Evolutionary conservation across 148 eudicot genomes (phyloP).

Genomic region (Oxyria digyna): DNA sequence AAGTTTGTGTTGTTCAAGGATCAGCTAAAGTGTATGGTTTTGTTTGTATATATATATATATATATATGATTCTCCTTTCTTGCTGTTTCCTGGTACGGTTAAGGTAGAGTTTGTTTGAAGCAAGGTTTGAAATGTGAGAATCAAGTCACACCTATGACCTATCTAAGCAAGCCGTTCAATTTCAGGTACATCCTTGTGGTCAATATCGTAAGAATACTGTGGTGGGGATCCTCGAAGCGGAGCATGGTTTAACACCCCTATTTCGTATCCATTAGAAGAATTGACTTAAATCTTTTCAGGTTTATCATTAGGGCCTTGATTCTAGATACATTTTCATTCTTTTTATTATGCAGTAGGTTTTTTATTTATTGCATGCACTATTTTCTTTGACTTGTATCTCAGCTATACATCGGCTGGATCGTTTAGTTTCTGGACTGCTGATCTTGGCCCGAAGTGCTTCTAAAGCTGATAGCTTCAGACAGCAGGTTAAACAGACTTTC

Average conservation of each 20-base stretch:
- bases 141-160: neutral
- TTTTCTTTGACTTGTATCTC: conserved; percentile 10
- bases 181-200: conserved; percentile 93
- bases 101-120: neutral
- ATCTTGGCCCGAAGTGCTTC: conserved; percentile 82
- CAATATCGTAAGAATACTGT: conserved; percentile 96
- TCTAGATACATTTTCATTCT: neutral
- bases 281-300: neutral
- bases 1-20: no score
- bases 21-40: no score
- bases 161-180: neutral
- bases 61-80: neutral
- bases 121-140: neutral
- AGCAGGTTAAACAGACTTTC: conserved; percentile 41
- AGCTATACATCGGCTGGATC: conserved; percentile 95
- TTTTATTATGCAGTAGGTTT: neutral
- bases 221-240: conserved; percentile 89
- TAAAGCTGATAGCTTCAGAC: conserved; percentile 76
- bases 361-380: neutral
- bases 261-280: conserved; percentile 61
- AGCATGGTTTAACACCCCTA: conserved; percentile 72
- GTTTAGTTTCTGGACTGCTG: conserved; percentile 91
- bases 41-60: neutral
- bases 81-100: neutral
- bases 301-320: neutral